Percentiles rank a stretch among this genome's conserved stretches.
These are phyloP conservation scores for Penicillium vulpinum DNA, from an alignment of 2,329 filamentous ascomycete species.

Conservation along the genomic window DNA sequence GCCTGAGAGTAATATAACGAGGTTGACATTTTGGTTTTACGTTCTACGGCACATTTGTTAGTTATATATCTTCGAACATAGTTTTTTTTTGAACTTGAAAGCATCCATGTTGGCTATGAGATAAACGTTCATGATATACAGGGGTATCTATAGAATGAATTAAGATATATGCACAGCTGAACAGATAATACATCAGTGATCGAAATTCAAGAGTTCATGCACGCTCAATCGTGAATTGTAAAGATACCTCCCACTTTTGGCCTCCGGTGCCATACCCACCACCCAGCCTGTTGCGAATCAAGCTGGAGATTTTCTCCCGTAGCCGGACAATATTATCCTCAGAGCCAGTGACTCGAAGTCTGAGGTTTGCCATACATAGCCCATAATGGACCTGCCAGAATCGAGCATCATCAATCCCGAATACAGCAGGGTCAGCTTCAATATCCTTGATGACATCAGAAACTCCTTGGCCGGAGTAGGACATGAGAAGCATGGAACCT, in stretches of 20 bases:
- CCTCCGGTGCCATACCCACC: slow-evolving; percentile 80
- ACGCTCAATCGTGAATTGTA: slow-evolving; percentile 68
- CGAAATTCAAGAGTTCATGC: slow-evolving; percentile 27
- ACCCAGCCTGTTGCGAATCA: slow-evolving; percentile 82
- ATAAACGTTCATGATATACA: slow-evolving; percentile 1
- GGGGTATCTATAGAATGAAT: neutral
- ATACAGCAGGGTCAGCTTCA: slow-evolving; percentile 73
- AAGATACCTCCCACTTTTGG: slow-evolving; percentile 88
- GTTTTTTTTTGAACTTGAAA: neutral
- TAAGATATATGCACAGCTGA: neutral
- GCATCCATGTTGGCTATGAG: neutral
- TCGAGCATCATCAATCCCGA: slow-evolving; percentile 80
- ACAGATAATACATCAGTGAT: neutral
- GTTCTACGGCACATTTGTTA: neutral
- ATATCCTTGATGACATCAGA: slow-evolving; percentile 81
- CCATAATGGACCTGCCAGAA: slow-evolving; percentile 99
- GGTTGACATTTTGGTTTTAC: neutral
- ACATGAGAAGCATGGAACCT: slow-evolving; percentile 95
- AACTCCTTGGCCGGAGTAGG: slow-evolving; percentile 65
- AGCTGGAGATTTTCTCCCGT: slow-evolving; percentile 70
- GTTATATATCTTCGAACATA: neutral
- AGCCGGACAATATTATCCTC: slow-evolving; percentile 72
- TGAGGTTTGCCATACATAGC: slow-evolving; percentile 91
- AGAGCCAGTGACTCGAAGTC: slow-evolving; percentile 69
- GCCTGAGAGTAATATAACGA: neutral